phyloP scores from a whole-genome alignment of 164 flowering plant genomes.

The Nymphaea thermarum region DNA sequence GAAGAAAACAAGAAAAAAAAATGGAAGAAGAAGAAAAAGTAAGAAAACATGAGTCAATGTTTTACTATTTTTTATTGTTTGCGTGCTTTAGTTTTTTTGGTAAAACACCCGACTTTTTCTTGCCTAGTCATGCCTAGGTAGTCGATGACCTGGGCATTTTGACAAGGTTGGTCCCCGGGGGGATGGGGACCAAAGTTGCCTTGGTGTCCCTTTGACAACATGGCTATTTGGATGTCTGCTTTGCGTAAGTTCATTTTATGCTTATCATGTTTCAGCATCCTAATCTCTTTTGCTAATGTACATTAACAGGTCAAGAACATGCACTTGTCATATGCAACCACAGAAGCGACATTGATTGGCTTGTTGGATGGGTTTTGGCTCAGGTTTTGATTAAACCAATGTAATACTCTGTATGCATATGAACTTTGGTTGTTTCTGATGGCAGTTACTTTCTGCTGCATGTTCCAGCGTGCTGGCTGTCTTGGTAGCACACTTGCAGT shows the following conservation, averaged over 20 bases:
- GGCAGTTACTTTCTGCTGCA: neutral
- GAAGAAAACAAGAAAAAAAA: no score
- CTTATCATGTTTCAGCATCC: neutral
- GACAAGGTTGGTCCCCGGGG: no score
- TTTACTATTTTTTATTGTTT: no score
- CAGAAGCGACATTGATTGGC: conserved; percentile 97
- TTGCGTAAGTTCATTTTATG: neutral
- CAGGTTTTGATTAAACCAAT: conserved; percentile 37
- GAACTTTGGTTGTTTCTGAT: neutral
- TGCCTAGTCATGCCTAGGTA: no score
- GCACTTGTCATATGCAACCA: conserved; percentile 75
- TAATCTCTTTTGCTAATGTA: neutral
- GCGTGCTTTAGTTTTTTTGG: no score
- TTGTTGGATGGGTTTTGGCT: conserved; percentile 93
- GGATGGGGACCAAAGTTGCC: no score
- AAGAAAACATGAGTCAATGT: no score
- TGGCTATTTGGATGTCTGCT: neutral
- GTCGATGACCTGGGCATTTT: no score
- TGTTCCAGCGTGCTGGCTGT: conserved; percentile 77
- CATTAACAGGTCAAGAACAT: conserved; percentile 77
- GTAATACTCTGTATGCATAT: neutral
- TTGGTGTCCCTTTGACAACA: no score
- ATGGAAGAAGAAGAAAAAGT: no score
- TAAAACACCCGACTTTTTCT: no score
- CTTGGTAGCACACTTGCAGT: conserved; percentile 89